Evolutionary conservation across 225 moss, liverwort and hornwort species (phyloP).

Genomic region (Polytrichum formosum): DNA sequence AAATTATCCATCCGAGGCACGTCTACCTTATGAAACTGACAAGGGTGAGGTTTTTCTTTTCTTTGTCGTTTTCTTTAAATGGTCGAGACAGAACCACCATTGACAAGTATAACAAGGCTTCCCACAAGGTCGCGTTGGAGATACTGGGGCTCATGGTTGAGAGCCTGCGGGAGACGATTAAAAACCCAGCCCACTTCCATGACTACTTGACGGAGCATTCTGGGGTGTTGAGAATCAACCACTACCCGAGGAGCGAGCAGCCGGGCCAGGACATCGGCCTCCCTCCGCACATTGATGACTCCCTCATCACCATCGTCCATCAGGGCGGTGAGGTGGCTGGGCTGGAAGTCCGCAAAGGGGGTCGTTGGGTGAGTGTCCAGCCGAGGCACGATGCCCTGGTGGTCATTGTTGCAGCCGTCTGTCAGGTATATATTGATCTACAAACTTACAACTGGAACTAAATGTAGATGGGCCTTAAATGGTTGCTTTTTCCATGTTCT

Average conservation of each 20-base stretch:
- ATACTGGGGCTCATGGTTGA: background rate
- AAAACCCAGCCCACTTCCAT: background rate
- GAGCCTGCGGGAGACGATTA: background rate
- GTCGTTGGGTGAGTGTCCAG: background rate
- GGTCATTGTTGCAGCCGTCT: constrained; percentile 3
- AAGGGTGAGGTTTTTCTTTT: too few relatives aligned
- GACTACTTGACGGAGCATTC: background rate
- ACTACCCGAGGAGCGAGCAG: background rate
- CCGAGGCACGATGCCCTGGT: background rate
- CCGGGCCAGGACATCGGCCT: background rate
- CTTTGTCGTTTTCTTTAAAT: too few relatives aligned
- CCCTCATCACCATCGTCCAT: constrained; percentile 1
- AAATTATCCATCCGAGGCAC: too few relatives aligned
- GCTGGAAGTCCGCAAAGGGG: background rate
- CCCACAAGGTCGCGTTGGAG: constrained; percentile 1
- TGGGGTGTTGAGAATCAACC: background rate
- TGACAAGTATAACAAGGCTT: background rate
- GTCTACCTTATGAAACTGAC: too few relatives aligned
- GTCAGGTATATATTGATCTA: background rate
- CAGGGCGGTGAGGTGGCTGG: background rate
- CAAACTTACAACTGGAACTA: background rate
- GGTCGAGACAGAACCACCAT: too few relatives aligned
- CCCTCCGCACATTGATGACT: constrained; percentile 5
- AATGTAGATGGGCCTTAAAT: background rate
- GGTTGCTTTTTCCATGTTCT: background rate